Conservation (phyloP, 257 asterid species). For the Fraxinus anomala region DNA sequence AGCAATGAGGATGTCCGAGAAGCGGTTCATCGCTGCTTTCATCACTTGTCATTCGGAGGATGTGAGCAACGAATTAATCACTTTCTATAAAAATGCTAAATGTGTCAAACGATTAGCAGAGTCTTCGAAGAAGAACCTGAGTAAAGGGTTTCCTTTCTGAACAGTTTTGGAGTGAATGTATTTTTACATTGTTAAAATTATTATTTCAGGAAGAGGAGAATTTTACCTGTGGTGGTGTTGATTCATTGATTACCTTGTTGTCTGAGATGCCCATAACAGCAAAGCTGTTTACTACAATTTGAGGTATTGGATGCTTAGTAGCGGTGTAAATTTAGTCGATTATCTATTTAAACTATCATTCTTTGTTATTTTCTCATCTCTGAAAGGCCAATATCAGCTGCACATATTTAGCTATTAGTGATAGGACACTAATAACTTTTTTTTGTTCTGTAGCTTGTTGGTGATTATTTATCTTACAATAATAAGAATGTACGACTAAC, state of each 20-base stretch:
- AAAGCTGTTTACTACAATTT: background rate
- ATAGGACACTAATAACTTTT: too few species aligned
- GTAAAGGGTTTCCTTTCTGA: conserved; percentile 72
- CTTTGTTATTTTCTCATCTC: background rate
- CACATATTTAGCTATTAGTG: background rate
- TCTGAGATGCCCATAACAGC: conserved; percentile 8
- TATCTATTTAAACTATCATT: background rate
- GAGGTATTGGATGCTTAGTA: background rate
- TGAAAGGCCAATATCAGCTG: background rate
- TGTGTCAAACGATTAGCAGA: conserved; percentile 67
- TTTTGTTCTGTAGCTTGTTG: too few species aligned
- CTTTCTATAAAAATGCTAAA: conserved; percentile 49
- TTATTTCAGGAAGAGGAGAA: conserved; percentile 15
- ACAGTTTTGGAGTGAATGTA: conserved; percentile 10
- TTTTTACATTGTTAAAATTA: background rate
- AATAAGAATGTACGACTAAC: too few species aligned
- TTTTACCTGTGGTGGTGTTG: background rate
- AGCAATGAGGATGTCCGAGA: conserved; percentile 76
- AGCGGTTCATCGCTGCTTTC: conserved; percentile 58
- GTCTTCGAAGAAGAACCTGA: conserved; percentile 56
- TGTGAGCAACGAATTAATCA: conserved; percentile 50
- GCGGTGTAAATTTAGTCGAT: conserved; percentile 6
- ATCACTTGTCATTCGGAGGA: conserved; percentile 54
- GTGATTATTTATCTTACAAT: too few species aligned
- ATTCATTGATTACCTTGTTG: conserved; percentile 24